Conservation (phyloP, 2,329 filamentous ascomycete genomes). For the Exophiala mesophila region DNA sequence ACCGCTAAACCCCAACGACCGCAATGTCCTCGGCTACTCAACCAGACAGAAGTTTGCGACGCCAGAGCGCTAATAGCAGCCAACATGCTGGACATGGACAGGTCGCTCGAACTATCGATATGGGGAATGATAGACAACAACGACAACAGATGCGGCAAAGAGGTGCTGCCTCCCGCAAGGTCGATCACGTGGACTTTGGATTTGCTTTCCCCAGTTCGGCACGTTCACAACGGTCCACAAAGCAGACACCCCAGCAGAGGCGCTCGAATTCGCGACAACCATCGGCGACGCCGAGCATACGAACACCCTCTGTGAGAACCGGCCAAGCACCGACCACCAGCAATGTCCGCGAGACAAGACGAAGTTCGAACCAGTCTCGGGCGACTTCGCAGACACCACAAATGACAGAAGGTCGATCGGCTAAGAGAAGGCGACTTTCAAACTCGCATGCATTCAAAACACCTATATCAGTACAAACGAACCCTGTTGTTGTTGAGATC, state of each 20-base stretch:
- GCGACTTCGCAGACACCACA: conserved; percentile 4
- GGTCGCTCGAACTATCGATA: too few relatives aligned
- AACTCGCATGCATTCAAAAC: background rate
- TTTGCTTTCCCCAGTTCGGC: conserved; percentile 40
- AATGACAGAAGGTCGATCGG: conserved; percentile 2
- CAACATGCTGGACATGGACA: too few relatives aligned
- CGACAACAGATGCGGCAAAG: conserved; percentile 16
- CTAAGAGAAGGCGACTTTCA: conserved; percentile 20
- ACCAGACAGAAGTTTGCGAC: too few relatives aligned
- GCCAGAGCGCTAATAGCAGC: too few relatives aligned
- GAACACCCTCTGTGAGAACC: background rate
- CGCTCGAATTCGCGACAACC: conserved; percentile 4
- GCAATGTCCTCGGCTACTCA: too few relatives aligned
- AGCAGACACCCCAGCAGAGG: conserved; percentile 26
- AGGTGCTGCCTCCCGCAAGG: conserved; percentile 35
- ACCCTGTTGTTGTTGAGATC: too few relatives aligned
- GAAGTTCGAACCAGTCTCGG: background rate
- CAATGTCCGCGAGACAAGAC: conserved; percentile 5
- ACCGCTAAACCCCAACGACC: too few relatives aligned
- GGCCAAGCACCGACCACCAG: background rate
- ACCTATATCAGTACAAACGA: too few relatives aligned
- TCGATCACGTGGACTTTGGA: conserved; percentile 47
- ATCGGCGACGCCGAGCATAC: conserved; percentile 8
- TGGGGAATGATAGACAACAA: conserved; percentile 10
- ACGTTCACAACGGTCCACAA: conserved; percentile 28